Evolutionary conservation across 352 stramenopile genomes (phyloP).

Genomic region (Phytophthora uliginosa): DNA sequence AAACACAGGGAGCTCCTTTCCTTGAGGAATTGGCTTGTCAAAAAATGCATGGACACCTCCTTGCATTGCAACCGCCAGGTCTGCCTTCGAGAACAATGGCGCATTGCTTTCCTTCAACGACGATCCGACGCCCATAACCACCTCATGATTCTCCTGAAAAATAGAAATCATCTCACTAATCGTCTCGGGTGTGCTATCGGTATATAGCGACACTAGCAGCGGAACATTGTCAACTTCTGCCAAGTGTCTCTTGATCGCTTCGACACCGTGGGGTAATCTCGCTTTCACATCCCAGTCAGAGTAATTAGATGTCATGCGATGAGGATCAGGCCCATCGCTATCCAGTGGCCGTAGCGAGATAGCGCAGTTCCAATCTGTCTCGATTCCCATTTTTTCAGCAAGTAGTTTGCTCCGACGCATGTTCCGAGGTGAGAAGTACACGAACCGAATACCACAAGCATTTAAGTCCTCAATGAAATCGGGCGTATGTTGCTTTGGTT

Average conservation of each 20-base stretch:
- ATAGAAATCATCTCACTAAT: constrained; percentile 95
- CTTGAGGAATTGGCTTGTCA: constrained; percentile 67
- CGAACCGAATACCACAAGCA: constrained; percentile 96
- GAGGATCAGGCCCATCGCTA: constrained; percentile 92
- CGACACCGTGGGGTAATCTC: constrained; percentile 95
- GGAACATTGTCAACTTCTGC: constrained; percentile 99
- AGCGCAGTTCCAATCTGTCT: constrained; percentile 99
- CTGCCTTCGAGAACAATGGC: constrained; percentile 77
- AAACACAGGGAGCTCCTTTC: constrained; percentile 68
- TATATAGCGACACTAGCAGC: constrained; percentile 98
- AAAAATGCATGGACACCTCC: constrained; percentile 78
- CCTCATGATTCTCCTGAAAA: constrained; percentile 89
- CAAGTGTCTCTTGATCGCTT: constrained; percentile 97
- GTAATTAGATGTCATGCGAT: constrained; percentile 98
- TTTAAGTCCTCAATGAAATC: constrained; percentile 97
- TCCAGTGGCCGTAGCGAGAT: constrained; percentile 97
- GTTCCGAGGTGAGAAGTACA: constrained; percentile 99
- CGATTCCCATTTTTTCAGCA: constrained; percentile 99
- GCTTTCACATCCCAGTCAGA: constrained; percentile 98
- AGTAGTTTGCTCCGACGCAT: constrained; percentile 98
- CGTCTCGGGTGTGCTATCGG: constrained; percentile 96
- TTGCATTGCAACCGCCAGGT: constrained; percentile 79
- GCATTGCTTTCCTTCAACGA: constrained; percentile 84
- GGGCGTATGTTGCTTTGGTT: constrained; percentile 95
- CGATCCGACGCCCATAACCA: constrained; percentile 84